Conservation (phyloP, 73 alveolate genomes). For the Paramecium tetraurelia region DNA sequence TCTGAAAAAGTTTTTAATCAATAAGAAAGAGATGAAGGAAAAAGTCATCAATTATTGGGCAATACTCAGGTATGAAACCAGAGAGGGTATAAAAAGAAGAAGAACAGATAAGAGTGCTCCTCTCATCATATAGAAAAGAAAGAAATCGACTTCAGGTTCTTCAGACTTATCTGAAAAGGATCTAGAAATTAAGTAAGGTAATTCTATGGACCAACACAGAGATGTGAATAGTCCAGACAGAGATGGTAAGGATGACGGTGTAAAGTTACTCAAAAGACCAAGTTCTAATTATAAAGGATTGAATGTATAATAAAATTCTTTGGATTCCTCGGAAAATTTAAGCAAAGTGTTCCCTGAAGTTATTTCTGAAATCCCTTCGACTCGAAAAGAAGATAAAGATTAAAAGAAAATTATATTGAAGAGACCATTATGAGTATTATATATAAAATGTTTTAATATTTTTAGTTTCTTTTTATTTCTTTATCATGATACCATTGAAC, state of each 20-base stretch:
- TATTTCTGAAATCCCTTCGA: background rate
- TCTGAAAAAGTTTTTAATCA: background rate
- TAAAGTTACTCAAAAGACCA: background rate
- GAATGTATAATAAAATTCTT: background rate
- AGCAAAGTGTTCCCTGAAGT: background rate
- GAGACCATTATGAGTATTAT: background rate
- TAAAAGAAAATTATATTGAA: background rate
- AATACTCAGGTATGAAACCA: conserved; percentile 13
- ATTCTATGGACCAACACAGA: background rate
- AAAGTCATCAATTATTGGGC: background rate
- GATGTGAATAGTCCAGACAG: background rate
- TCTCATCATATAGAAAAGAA: background rate
- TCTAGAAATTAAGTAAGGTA: background rate
- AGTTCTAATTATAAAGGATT: background rate
- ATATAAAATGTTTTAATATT: background rate
- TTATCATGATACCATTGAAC: background rate
- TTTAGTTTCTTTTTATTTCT: background rate
- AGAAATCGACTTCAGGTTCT: background rate
- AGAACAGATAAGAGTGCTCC: background rate
- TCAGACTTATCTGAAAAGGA: background rate
- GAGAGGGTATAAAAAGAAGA: background rate
- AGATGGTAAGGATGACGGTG: background rate
- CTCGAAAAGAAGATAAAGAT: background rate
- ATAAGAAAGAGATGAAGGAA: conserved; percentile 15
- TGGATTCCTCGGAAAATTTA: background rate